phyloP scores from a whole-genome alignment of 208 protist genomes.

The Crithidia expoeki region DNA sequence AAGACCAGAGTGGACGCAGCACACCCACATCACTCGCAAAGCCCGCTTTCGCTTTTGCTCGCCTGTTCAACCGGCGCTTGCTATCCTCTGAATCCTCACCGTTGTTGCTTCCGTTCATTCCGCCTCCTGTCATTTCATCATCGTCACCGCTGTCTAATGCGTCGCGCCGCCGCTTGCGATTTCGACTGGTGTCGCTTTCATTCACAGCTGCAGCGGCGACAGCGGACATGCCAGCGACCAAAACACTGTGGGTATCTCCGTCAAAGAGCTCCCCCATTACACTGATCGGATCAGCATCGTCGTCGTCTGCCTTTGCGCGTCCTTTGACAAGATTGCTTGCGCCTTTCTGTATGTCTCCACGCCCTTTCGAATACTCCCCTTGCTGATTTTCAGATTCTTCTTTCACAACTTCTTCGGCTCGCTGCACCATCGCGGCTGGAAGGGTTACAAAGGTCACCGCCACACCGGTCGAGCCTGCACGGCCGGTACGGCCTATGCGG shows the following conservation, averaged over 20 bases:
- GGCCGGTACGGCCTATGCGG: constrained; percentile 94
- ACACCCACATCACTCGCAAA: constrained; percentile 60
- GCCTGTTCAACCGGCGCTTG: neutral
- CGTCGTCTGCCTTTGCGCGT: neutral
- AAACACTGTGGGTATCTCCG: constrained; percentile 28
- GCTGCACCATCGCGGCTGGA: constrained; percentile 43
- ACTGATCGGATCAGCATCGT: constrained; percentile 11
- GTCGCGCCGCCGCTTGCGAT: neutral
- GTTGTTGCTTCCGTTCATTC: constrained; percentile 15
- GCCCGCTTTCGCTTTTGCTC: neutral
- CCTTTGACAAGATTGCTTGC: too few relatives aligned
- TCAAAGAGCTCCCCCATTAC: constrained; percentile 33
- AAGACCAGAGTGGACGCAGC: constrained; percentile 68
- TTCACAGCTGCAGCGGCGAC: neutral
- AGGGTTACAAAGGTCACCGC: constrained; percentile 94
- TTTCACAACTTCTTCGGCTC: constrained; percentile 25
- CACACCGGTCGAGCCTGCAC: constrained; percentile 84
- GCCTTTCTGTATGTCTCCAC: neutral
- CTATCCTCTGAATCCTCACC: neutral
- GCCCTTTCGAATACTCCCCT: neutral
- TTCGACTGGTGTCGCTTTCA: neutral
- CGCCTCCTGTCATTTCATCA: neutral
- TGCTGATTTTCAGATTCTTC: neutral
- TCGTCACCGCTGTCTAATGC: constrained; percentile 11
- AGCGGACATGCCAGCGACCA: constrained; percentile 11